These are phyloP conservation scores for Aspergillus pseudotamarii DNA, from an alignment of 2,329 filamentous ascomycete genomes.

Conservation along the genomic window DNA sequence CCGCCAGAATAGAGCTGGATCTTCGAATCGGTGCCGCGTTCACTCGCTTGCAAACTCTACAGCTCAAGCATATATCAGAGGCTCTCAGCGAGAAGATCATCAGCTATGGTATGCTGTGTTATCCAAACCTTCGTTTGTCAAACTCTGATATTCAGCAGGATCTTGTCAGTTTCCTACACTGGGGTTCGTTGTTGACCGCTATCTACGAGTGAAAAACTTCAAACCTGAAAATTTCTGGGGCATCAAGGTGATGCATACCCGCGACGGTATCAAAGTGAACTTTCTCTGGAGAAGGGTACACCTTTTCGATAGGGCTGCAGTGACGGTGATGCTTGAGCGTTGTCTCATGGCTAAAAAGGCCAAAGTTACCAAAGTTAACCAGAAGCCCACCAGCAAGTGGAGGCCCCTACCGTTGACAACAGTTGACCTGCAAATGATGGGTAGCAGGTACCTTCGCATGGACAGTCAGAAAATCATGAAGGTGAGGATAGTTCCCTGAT, in stretches of 20 bases:
- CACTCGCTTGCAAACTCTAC: slow-evolving; percentile 82
- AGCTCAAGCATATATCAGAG: slow-evolving; percentile 71
- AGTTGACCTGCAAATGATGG: slow-evolving; percentile 94
- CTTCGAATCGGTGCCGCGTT: slow-evolving; percentile 90
- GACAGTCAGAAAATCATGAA: slow-evolving; percentile 89
- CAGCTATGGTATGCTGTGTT: slow-evolving; percentile 70
- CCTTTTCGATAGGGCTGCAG: slow-evolving; percentile 83
- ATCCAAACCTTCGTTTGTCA: neutral
- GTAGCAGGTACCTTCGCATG: slow-evolving; percentile 85
- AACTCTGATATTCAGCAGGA: slow-evolving; percentile 47
- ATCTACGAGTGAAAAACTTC: slow-evolving; percentile 92
- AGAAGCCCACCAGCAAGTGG: slow-evolving; percentile 92
- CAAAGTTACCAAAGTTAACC: slow-evolving; percentile 80
- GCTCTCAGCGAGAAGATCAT: slow-evolving; percentile 67
- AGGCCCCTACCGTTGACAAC: slow-evolving; percentile 92
- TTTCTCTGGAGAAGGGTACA: slow-evolving; percentile 83
- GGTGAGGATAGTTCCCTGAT: slow-evolving; percentile 36
- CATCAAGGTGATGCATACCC: slow-evolving; percentile 79
- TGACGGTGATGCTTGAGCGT: slow-evolving; percentile 80
- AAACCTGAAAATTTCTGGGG: slow-evolving; percentile 90
- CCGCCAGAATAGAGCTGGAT: slow-evolving; percentile 88
- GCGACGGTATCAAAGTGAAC: slow-evolving; percentile 75
- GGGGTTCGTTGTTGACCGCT: slow-evolving; percentile 95
- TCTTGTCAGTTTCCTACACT: slow-evolving; percentile 97
- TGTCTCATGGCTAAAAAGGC: slow-evolving; percentile 77